phyloP scores from a whole-genome alignment of 148 eudicot species.

The Arbutus unedo region DNA sequence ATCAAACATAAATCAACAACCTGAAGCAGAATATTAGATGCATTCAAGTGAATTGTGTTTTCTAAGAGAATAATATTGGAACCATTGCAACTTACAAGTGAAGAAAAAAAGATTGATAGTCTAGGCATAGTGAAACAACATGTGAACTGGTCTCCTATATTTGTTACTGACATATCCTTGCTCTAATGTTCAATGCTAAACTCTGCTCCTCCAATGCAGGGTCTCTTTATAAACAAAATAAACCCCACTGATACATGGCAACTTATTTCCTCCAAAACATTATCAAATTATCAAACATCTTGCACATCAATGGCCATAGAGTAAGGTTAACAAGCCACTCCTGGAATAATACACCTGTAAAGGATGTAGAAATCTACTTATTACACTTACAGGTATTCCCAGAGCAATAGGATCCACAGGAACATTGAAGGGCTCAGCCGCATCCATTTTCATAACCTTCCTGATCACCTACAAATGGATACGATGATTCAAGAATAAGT shows the following conservation, averaged over 20 bases:
- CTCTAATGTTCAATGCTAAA: constrained; percentile 2
- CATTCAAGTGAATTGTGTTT: not conserved
- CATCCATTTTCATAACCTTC: constrained; percentile 71
- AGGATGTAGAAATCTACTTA: not conserved
- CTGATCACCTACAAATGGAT: constrained; percentile 43
- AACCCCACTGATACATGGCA: not conserved
- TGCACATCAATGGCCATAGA: not conserved
- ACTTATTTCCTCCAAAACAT: not conserved
- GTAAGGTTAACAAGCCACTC: not conserved
- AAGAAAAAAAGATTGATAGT: constrained; percentile 1
- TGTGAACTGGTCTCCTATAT: not conserved
- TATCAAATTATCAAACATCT: not conserved
- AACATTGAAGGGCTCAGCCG: constrained; percentile 65
- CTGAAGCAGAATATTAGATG: not conserved
- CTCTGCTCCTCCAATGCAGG: not conserved
- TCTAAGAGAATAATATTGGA: not conserved
- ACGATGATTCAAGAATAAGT: constrained; percentile 5
- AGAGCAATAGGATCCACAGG: constrained; percentile 64
- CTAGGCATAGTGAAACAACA: not conserved
- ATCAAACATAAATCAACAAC: not conserved
- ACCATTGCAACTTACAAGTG: not conserved
- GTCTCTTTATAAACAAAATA: not conserved
- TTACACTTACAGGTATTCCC: constrained; percentile 60
- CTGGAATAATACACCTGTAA: not conserved
- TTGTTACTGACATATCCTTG: not conserved